Evolutionary conservation across 192 early-diverging fungal genomes (phyloP).

Genomic region (Geranomyces michiganensis): DNA sequence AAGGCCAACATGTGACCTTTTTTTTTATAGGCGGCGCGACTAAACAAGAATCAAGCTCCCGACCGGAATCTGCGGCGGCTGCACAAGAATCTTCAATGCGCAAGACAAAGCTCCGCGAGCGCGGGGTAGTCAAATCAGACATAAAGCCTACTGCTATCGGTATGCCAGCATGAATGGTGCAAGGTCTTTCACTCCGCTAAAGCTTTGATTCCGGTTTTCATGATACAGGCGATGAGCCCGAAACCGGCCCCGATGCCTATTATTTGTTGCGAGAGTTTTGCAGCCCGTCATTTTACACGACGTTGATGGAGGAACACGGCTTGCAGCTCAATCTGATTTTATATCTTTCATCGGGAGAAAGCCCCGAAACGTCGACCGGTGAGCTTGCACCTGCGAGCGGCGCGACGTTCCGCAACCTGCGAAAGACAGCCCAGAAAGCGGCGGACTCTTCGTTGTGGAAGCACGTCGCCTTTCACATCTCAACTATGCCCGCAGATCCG

Average conservation of each 20-base stretch:
- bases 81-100: conserved; percentile 46
- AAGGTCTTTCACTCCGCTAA: background rate
- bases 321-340: conserved; percentile 42
- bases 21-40: conserved; percentile 12
- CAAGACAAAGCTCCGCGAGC: conserved; percentile 51
- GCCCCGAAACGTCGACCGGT: background rate
- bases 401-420: background rate
- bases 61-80: conserved; percentile 38
- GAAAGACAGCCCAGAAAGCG: conserved; percentile 13
- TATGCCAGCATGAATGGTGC: conserved; percentile 11
- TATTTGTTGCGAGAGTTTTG: conserved; percentile 51
- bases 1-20: no score
- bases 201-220: no score
- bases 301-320: conserved; percentile 49
- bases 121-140: conserved; percentile 40
- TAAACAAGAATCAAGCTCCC: conserved; percentile 32
- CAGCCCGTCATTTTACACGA: conserved; percentile 38
- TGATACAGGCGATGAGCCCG: conserved; percentile 53
- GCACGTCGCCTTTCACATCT: conserved; percentile 30
- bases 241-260: conserved; percentile 55
- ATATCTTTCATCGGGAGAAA: conserved; percentile 13
- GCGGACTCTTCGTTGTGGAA: conserved; percentile 42
- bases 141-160: conserved; percentile 43
- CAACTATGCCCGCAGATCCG: background rate
- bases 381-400: conserved; percentile 3